phyloP scores from a whole-genome alignment of 371 early-diverging fungal species.

The Mortierella sp. region DNA sequence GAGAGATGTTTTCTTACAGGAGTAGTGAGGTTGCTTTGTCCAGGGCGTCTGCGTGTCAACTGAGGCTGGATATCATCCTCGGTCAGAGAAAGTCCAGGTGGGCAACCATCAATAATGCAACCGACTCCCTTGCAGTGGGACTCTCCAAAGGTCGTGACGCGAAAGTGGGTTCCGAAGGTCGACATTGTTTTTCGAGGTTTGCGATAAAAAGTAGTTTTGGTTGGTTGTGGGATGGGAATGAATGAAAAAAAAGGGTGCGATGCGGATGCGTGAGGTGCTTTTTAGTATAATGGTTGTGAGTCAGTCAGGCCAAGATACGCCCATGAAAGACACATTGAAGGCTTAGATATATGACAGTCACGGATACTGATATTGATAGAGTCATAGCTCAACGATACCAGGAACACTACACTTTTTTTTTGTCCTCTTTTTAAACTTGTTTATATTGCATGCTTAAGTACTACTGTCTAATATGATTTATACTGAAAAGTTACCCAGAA shows the following conservation, averaged over 20 bases:
- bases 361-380: too few species aligned
- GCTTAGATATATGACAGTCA: slow-evolving; percentile 11
- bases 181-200: slow-evolving; percentile 65
- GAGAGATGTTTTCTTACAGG: slow-evolving; percentile 87
- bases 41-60: slow-evolving; percentile 92
- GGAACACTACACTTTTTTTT: background rate
- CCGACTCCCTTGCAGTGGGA: slow-evolving; percentile 98
- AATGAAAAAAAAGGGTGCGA: background rate
- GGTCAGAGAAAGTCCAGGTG: slow-evolving; percentile 92
- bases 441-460: background rate
- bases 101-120: slow-evolving; percentile 96
- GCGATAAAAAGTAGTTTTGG: background rate
- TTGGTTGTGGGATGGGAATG: background rate
- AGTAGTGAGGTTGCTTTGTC: slow-evolving; percentile 95
- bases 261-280: background rate
- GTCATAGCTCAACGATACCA: too few species aligned
- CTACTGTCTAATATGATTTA: slow-evolving; percentile 4
- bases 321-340: too few species aligned
- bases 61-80: slow-evolving; percentile 95
- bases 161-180: slow-evolving; percentile 82
- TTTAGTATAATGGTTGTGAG: background rate
- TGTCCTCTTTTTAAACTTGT: background rate
- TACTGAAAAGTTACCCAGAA: slow-evolving; percentile 60
- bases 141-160: slow-evolving; percentile 98
- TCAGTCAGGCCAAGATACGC: background rate